phyloP scores from a whole-genome alignment of 768 basidiomycete genomes.

The Pholiota conissans region DNA sequence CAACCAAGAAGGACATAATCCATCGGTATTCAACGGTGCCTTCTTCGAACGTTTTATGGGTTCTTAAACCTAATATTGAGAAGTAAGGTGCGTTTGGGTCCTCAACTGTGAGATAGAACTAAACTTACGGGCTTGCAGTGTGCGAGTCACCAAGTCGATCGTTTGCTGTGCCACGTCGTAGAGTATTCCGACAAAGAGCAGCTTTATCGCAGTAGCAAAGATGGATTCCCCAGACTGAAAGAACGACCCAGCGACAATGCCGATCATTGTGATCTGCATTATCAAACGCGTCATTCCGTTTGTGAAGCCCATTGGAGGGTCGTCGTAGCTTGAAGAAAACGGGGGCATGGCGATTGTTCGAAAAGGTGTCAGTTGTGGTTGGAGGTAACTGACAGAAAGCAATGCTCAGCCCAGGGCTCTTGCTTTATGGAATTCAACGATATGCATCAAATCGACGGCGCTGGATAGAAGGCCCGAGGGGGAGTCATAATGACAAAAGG shows the following conservation, averaged over 20 bases:
- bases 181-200: background rate
- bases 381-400: background rate
- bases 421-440: background rate
- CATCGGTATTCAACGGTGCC: conserved; percentile 5
- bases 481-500: background rate
- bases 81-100: background rate
- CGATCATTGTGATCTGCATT: background rate
- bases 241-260: background rate
- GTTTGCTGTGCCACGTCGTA: background rate
- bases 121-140: background rate
- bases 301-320: background rate
- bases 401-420: background rate
- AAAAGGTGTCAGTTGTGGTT: background rate
- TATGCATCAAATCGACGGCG: background rate
- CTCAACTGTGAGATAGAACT: background rate
- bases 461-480: background rate
- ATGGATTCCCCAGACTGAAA: background rate
- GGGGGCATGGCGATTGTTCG: background rate
- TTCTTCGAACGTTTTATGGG: background rate
- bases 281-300: background rate
- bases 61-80: background rate
- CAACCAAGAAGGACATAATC: conserved; percentile 1
- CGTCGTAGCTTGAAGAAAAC: background rate
- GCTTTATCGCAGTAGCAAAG: background rate
- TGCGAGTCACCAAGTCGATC: background rate